phyloP scores from a whole-genome alignment of 176 grass and related monocot species.

The Oryza coarctata region DNA sequence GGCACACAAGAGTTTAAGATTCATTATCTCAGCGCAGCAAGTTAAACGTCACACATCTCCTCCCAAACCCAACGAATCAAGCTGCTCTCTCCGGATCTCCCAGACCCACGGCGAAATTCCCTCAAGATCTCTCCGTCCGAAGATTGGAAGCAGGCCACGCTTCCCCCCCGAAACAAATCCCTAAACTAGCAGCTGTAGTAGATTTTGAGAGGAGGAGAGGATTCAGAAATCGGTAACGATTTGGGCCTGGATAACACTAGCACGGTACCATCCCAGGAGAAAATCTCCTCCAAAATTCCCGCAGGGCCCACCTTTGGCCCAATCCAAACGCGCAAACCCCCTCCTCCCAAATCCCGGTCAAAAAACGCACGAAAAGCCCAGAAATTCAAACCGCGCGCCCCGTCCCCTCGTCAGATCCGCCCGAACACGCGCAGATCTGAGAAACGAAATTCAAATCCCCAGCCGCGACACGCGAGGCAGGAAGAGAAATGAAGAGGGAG shows the following conservation, averaged over 20 bases:
- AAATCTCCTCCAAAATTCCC: background rate
- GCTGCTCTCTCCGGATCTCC: background rate
- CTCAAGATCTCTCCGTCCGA: background rate
- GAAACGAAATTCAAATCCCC: background rate
- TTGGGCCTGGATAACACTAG: too few relatives aligned
- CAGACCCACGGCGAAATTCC: background rate
- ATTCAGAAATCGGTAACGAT: background rate
- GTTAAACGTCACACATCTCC: background rate
- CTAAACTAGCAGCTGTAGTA: background rate
- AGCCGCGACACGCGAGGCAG: background rate
- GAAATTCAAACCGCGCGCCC: background rate
- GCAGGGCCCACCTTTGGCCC: constrained; percentile 12
- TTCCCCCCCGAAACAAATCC: background rate
- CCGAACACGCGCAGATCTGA: constrained; percentile 2
- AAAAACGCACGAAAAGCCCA: background rate
- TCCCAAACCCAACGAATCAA: background rate
- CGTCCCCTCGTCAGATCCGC: background rate
- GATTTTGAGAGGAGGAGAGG: background rate
- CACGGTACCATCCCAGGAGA: too few relatives aligned
- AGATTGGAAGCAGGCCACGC: background rate
- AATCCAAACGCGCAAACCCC: background rate
- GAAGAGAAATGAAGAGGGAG: background rate
- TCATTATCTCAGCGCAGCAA: background rate
- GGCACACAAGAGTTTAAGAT: background rate
- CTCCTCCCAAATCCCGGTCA: background rate